Evolutionary conservation across 2,329 filamentous ascomycete genomes (phyloP).

Genomic region (Penicillium hesseltinei): DNA sequence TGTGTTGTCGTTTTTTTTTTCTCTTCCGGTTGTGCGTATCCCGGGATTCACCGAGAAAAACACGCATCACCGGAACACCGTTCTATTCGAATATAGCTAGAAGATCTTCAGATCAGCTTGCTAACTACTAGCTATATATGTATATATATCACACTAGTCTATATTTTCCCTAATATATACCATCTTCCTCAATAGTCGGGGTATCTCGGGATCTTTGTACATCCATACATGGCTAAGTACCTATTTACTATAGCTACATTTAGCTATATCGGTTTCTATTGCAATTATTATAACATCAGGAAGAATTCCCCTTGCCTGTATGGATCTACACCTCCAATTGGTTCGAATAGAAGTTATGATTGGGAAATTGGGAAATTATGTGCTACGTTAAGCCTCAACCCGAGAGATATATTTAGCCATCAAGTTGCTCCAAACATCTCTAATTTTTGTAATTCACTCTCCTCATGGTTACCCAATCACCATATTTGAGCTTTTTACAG

Average conservation of each 20-base stretch:
- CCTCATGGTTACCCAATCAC: not conserved
- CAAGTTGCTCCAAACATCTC: not conserved
- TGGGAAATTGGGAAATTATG: not conserved
- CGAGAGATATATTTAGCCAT: not conserved
- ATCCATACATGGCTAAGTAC: not conserved
- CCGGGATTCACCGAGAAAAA: constrained; percentile 13
- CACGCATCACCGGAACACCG: constrained; percentile 8
- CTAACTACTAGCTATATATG: not conserved
- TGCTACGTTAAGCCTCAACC: not conserved
- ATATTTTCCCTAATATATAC: not conserved
- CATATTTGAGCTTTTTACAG: too few species aligned
- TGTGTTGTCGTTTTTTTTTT: constrained; percentile 1
- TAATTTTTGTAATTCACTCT: not conserved
- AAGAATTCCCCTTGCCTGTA: not conserved
- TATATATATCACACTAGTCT: not conserved
- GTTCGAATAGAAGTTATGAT: not conserved
- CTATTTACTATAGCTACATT: not conserved
- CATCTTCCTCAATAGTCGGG: not conserved
- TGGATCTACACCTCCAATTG: too few species aligned
- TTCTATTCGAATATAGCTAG: not conserved
- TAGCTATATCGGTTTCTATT: not conserved
- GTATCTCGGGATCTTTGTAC: not conserved
- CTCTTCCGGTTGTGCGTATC: constrained; percentile 1
- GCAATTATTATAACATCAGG: too few species aligned
- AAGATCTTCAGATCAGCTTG: not conserved